Evolutionary conservation across 2,329 filamentous ascomycete genomes (phyloP).

Genomic region (Coniochaeta sp.): DNA sequence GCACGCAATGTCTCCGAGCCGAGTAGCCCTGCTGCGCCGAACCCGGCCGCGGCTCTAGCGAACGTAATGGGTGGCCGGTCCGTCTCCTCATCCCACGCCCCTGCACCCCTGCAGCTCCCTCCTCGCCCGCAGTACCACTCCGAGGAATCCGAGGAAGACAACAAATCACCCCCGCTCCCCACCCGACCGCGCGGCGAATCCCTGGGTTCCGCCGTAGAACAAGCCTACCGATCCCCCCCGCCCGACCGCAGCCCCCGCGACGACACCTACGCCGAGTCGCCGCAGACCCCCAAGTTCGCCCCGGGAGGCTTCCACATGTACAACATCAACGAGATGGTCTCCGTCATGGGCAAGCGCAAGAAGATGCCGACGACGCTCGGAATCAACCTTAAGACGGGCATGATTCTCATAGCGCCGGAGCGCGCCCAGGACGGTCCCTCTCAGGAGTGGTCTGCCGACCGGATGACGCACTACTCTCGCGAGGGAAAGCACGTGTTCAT

Average conservation of each 20-base stretch:
- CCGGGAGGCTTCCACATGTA: conserved; percentile 88
- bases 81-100: conserved; percentile 33
- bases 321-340: conserved; percentile 95
- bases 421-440: conserved; percentile 74
- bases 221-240: conserved; percentile 17
- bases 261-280: conserved; percentile 26
- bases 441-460: conserved; percentile 90
- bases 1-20: conserved; percentile 22
- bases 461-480: conserved; percentile 93
- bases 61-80: conserved; percentile 44
- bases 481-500: conserved; percentile 98
- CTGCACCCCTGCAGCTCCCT: conserved; percentile 42
- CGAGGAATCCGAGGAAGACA: conserved; percentile 61
- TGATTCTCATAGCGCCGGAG: conserved; percentile 86
- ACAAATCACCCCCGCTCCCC: conserved; percentile 53
- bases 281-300: conserved; percentile 33
- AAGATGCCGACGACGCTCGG: conserved; percentile 97
- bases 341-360: conserved; percentile 93
- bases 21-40: conserved; percentile 26
- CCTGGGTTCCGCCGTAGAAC: conserved; percentile 22
- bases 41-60: conserved; percentile 48
- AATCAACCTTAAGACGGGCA: conserved; percentile 82
- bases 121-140: conserved; percentile 51
- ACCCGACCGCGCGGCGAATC: conserved; percentile 51
- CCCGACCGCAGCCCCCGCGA: conserved; percentile 19